Evolutionary conservation across 2,329 filamentous ascomycete species (phyloP).

Genomic region (Talaromyces marneffei): DNA sequence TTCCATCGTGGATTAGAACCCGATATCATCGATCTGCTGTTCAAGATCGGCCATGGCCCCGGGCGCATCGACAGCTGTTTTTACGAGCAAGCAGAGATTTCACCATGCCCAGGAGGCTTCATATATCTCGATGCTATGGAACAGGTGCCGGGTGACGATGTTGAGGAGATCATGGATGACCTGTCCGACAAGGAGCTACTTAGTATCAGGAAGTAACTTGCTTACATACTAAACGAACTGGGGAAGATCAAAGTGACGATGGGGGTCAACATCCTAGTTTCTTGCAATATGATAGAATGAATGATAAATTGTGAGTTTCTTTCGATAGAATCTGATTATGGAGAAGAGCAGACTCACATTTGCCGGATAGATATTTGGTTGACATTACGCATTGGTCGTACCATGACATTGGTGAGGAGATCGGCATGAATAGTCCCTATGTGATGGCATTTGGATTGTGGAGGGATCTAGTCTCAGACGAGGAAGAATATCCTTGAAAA

Average conservation of each 20-base stretch:
- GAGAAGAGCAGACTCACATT: neutral
- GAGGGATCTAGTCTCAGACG: neutral
- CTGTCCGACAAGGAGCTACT: neutral
- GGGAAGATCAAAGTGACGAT: neutral
- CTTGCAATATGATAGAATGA: neutral
- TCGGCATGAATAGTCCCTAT: neutral
- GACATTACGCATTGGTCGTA: neutral
- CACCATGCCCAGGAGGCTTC: neutral
- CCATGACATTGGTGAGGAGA: neutral
- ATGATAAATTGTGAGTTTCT: neutral
- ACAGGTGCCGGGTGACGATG: too few species aligned
- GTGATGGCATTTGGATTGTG: neutral
- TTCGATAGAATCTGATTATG: neutral
- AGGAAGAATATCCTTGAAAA: neutral
- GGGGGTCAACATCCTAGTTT: neutral
- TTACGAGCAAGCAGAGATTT: neutral
- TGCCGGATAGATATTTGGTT: neutral
- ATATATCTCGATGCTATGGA: neutral
- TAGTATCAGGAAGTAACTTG: neutral
- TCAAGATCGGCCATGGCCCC: neutral
- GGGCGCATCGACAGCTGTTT: neutral
- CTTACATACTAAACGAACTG: neutral
- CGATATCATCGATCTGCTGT: neutral
- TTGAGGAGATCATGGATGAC: neutral
- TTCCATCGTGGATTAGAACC: too few species aligned